Conservation (phyloP, 805 yeast genomes). For the Schwanniomyces vanrijiae region DNA sequence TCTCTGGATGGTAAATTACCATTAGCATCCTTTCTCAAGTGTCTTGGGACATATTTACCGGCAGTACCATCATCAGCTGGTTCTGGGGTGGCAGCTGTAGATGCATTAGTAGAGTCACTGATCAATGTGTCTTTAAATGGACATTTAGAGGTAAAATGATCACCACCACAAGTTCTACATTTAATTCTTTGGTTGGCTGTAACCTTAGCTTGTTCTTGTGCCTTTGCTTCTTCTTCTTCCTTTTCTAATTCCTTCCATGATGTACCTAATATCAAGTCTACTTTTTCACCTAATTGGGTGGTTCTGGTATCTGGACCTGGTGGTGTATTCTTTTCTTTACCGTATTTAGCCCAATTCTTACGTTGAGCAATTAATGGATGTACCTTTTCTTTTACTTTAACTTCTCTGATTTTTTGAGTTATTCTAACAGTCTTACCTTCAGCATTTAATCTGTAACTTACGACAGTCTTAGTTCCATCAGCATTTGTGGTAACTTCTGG, state of each 20-base stretch:
- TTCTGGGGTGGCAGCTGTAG: conserved; percentile 37
- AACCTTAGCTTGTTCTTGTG: conserved; percentile 42
- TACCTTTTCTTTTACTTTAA: conserved; percentile 75
- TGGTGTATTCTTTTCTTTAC: conserved; percentile 67
- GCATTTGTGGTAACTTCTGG: conserved; percentile 75
- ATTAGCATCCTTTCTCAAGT: conserved; percentile 43
- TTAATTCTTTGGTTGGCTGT: conserved; percentile 45
- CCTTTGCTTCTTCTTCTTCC: conserved; percentile 60
- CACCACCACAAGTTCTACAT: conserved; percentile 94
- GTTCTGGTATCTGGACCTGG: conserved; percentile 89
- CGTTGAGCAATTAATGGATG: conserved; percentile 86
- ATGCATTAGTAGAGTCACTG: conserved; percentile 42
- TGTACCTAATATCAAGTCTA: conserved; percentile 70
- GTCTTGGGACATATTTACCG: conserved; percentile 46
- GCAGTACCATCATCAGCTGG: conserved; percentile 20
- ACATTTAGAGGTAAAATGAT: conserved; percentile 92
- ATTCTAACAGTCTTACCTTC: conserved; percentile 84
- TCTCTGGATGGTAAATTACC: conserved; percentile 40
- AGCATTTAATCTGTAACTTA: conserved; percentile 70
- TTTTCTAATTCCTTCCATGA: conserved; percentile 77
- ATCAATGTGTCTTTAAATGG: conserved; percentile 90
- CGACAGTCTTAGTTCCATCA: conserved; percentile 89
- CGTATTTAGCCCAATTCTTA: conserved; percentile 85
- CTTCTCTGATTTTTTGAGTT: conserved; percentile 80
- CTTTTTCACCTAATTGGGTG: conserved; percentile 85